Evolutionary conservation across 371 early-diverging fungal genomes (phyloP), one percentile per base, ranked within the genome.

Genomic region (Fennellomyces sp.): DNA sequence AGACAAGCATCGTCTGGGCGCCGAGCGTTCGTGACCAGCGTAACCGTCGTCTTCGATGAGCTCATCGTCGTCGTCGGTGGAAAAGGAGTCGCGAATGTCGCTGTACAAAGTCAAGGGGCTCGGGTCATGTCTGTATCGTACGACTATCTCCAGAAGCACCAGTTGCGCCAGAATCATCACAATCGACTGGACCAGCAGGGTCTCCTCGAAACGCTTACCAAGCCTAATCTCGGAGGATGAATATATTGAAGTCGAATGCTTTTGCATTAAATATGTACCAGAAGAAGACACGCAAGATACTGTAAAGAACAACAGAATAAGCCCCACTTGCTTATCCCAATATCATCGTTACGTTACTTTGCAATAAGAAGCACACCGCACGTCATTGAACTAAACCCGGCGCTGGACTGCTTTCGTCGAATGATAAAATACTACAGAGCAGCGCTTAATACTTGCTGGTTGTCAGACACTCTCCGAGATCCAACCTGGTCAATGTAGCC

Each of bases 151-250:
- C 7, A 87, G 64, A 12, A 88, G 55, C 4, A 77, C 56, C 17
- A 87, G 55, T 47, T 86, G 85, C 0, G 83, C 79, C 10, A 72
- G 30, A 11, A 86, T 78, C 88, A 88, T 88, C 17, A 83, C 63
- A 57, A 88, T 78, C 11, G 87, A 86, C 55, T 88, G 88, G 28
- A 73, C 76, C 6, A 88, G 52, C 17, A 86, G 65, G 2, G 83
- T 82, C 2, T 41, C 64, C 56, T 85, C 89, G 65, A 88, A 88
- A 58, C 84, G 71, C 61, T 78, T 75, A 12, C 83, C 82, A 26
- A 82, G 58, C 80, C 80, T 80, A 52, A n/a, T n/a, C 39, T 39
- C 39, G 39, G 39, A 39, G 13, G 2, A 13, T 39, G 39, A 39
- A 39, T 39, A 39, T 39, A n/a, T 39, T 11, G 1, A 12, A 11